Base-by-base conservation (phyloP, 495 filamentous ascomycete genomes). In the Platismatia glauca region DNA sequence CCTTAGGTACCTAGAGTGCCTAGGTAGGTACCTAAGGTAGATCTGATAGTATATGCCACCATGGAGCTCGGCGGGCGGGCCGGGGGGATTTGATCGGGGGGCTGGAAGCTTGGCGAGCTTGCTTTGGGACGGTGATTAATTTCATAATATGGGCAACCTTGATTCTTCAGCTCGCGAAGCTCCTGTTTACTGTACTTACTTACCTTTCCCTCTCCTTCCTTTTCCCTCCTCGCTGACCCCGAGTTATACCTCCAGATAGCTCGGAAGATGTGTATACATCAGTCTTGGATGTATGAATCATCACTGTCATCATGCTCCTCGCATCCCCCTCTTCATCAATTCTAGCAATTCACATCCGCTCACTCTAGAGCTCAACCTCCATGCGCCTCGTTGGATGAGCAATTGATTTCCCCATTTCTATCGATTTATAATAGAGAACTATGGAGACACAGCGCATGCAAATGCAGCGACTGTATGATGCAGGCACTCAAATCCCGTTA, bases 311-410 rank as follows among this genome's bases (percentile, higher is more conserved):
- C 35, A 44, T 8, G 35, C 7, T n/a, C n/a, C n/a, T n/a, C n/a
- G n/a, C n/a, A n/a, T n/a, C 39, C 37, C 55, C 29, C 39, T n/a
- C 22, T 43, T n/a, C 33, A 16, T 31, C 27, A 16, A 41, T 56
- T 13, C 18, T 37, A 29, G 48, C 59, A 44, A 41, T 55, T n/a
- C 7, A 61, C 55, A 44, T 33, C 44, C 48, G 18, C 43, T 44
- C 11, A 6, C 24, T 61, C n/a, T 18, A 34, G 4, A 34, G 22
- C 27, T 55, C 20, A n/a, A 55, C 16, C 15, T 31, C 43, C 9
- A 61, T 61, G 37, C 59, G 46, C 48, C 59, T 41, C 59, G 59
- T 41, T 20, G 13, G n/a, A 35, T 61, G 59, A 61, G 18, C 48
- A 20, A 8, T 22, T 12, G 39, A 39, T 20, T 24, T 39, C 38